phyloP scores from a whole-genome alignment of 306 rosid species.

The Lathyrus aphaca region DNA sequence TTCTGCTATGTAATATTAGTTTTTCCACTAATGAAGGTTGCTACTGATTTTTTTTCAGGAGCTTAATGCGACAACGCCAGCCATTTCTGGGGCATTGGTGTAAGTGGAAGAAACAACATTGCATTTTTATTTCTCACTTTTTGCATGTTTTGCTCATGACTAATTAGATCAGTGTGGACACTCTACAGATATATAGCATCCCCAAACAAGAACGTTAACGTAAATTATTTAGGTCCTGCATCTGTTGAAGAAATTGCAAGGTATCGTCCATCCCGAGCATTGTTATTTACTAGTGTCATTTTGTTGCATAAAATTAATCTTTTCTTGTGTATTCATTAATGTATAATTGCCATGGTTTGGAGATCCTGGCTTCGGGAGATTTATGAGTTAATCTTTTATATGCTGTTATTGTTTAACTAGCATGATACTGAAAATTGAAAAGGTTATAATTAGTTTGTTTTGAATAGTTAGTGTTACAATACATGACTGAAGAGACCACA shows the following conservation, averaged over 20 bases:
- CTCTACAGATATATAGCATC: constrained; percentile 78
- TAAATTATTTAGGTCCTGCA: constrained; percentile 88
- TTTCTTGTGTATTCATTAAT: too few relatives aligned
- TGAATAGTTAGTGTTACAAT: too few relatives aligned
- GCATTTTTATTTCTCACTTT: constrained; percentile 15
- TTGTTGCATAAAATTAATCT: constrained; percentile 6
- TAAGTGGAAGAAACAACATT: constrained; percentile 51
- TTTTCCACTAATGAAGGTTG: constrained; percentile 17
- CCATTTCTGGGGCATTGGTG: constrained; percentile 80
- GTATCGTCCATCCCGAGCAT: constrained; percentile 45
- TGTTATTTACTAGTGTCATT: neutral
- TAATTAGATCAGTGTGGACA: constrained; percentile 26
- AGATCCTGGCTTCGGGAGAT: too few relatives aligned
- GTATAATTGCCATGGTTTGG: too few relatives aligned
- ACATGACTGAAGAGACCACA: neutral
- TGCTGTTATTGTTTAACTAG: too few relatives aligned
- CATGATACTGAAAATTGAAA: too few relatives aligned
- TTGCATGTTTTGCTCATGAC: constrained; percentile 33
- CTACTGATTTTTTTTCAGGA: constrained; percentile 55
- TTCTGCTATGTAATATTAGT: constrained; percentile 5
- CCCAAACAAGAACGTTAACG: constrained; percentile 65
- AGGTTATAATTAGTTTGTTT: too few relatives aligned
- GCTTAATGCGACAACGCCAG: constrained; percentile 52
- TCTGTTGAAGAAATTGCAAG: constrained; percentile 72
- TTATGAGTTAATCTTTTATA: too few relatives aligned